Conservation (phyloP, 805 yeast species). For the Saccharomycopsis capsularis region DNA sequence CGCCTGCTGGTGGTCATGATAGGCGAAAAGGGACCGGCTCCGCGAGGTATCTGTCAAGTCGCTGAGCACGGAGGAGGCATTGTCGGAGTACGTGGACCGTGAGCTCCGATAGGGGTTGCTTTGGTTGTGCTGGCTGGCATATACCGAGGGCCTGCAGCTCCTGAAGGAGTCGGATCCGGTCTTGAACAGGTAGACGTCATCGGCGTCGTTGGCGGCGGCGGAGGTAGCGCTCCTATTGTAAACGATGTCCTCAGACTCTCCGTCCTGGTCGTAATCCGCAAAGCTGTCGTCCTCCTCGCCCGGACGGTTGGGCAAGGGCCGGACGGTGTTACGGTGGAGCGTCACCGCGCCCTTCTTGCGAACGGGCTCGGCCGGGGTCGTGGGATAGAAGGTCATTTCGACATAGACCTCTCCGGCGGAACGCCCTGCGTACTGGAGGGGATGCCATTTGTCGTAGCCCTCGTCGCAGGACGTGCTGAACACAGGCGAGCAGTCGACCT, state of each 20-base stretch:
- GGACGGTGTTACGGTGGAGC: conserved; percentile 15
- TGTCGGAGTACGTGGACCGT: not conserved
- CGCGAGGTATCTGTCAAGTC: not conserved
- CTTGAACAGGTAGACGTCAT: no score
- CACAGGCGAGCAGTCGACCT: conserved; percentile 70
- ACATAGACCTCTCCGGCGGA: conserved; percentile 84
- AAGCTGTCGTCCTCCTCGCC: conserved; percentile 8
- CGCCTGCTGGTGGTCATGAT: not conserved
- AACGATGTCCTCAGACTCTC: not conserved
- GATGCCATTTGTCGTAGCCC: conserved; percentile 85
- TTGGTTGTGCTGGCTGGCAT: no score
- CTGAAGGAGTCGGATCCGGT: not conserved
- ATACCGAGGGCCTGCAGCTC: not conserved
- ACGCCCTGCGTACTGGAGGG: conserved; percentile 54
- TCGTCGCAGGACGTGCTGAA: conserved; percentile 57
- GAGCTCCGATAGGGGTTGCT: not conserved
- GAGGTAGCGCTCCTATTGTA: not conserved
- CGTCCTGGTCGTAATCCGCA: not conserved
- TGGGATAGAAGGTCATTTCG: conserved; percentile 88
- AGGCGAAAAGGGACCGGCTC: not conserved
- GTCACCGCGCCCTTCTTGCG: conserved; percentile 17
- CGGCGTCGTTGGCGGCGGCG: not conserved
- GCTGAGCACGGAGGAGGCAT: not conserved
- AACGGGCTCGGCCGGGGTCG: conserved; percentile 24
- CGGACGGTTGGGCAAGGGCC: conserved; percentile 20